Evolutionary conservation across 2,329 filamentous ascomycete species (phyloP).

Genomic region (Xylariales sp.): DNA sequence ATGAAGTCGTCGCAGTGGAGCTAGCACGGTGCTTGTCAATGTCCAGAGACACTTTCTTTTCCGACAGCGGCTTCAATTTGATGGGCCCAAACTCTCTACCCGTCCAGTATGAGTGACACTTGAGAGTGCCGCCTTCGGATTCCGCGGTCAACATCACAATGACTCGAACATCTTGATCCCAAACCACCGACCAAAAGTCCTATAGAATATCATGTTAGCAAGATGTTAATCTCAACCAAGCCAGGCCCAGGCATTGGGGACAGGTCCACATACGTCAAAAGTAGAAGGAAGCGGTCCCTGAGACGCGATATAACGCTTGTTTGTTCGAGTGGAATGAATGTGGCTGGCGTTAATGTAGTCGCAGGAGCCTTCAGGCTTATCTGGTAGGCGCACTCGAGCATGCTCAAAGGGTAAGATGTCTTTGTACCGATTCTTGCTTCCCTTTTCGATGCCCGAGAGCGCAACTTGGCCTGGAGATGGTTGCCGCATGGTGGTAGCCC

Average conservation of each 20-base stretch:
- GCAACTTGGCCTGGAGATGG: slow-evolving; percentile 46
- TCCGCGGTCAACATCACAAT: slow-evolving; percentile 97
- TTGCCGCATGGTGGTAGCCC: slow-evolving; percentile 29
- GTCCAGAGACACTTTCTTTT: slow-evolving; percentile 77
- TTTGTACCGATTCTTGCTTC: slow-evolving; percentile 94
- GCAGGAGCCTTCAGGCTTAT: slow-evolving; percentile 62
- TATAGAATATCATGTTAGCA: slow-evolving; percentile 36
- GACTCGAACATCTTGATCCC: slow-evolving; percentile 93
- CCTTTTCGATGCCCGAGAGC: slow-evolving; percentile 90
- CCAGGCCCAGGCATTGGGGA: neutral
- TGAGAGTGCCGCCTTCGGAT: slow-evolving; percentile 86
- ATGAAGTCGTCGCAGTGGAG: slow-evolving; percentile 26
- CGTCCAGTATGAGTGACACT: slow-evolving; percentile 93
- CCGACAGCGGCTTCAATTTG: slow-evolving; percentile 70
- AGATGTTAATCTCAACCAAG: too few species aligned
- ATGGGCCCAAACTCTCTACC: slow-evolving; percentile 73
- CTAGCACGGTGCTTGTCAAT: slow-evolving; percentile 49
- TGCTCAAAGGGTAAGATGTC: slow-evolving; percentile 97
- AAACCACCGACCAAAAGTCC: slow-evolving; percentile 98
- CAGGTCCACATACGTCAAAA: slow-evolving; percentile 65
- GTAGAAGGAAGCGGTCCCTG: slow-evolving; percentile 92
- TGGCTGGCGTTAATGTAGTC: slow-evolving; percentile 97
- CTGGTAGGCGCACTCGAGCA: slow-evolving; percentile 74
- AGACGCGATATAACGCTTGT: slow-evolving; percentile 92
- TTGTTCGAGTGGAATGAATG: slow-evolving; percentile 71